Percentiles rank a stretch among this genome's conserved stretches.
These are phyloP conservation scores for Chlorella vulgaris DNA, from an alignment of 139 green algal genomes.

Conservation along the genomic window DNA sequence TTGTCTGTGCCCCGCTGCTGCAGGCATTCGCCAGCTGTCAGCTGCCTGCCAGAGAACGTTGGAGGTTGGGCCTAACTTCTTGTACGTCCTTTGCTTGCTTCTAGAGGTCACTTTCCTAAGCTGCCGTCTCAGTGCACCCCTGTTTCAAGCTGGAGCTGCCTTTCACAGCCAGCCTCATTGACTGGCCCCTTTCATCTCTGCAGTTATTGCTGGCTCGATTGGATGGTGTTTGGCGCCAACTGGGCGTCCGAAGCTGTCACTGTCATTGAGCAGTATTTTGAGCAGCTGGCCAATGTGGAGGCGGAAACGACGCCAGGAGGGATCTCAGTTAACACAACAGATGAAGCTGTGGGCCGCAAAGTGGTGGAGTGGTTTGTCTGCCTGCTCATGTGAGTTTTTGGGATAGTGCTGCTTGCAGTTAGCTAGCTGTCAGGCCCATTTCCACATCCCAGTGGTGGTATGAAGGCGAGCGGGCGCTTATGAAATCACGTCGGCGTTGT, in stretches of 20 bases:
- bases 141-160: not conserved
- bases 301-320: not conserved
- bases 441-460: no score
- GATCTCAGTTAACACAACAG: not conserved
- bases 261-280: not conserved
- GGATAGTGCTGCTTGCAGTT: no score
- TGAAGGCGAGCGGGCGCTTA: no score
- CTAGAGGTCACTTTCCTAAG: not conserved
- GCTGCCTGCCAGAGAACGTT: not conserved
- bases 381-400: not conserved
- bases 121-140: not conserved
- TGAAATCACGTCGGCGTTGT: no score
- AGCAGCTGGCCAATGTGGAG: not conserved
- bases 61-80: not conserved
- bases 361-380: not conserved
- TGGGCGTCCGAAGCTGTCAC: not conserved
- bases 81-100: not conserved
- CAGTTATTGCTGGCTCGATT: not conserved
- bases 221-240: constrained; percentile 3
- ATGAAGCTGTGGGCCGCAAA: no score
- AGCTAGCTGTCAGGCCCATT: no score
- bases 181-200: not conserved
- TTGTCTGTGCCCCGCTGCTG: not conserved
- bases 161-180: no score
- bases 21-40: not conserved